Evolutionary conservation across 306 rosid genomes (phyloP), one percentile per base, ranked within the genome.

Genomic region (Quercus robur): DNA sequence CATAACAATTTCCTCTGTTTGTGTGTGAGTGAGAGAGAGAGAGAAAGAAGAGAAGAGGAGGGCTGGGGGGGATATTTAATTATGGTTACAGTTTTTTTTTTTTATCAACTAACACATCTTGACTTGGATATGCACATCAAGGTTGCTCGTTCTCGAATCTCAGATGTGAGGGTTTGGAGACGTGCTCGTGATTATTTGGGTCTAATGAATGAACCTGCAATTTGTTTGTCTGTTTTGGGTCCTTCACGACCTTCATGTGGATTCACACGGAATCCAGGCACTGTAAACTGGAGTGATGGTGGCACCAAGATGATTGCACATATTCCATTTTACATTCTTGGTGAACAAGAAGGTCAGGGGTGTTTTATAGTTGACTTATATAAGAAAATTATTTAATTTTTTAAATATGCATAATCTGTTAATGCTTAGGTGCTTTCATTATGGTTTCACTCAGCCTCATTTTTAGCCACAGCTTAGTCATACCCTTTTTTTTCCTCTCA

Each of bases 171-270:
- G 82, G 99, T 95, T 76, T 93, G 93, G 94, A 89, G 87, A 75
- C 96, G 98, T 10, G 98, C 98, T 63, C 90, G 91, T 76, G 98
- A 95, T 86, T 95, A 87, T 86, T 75, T 95, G 81, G 99, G 97
- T 77, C 81, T 95, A 86, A 80, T 95, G 91, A 95, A 85, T 76
- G 98, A 95, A 68, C 95, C 98, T 61, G 94, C 94, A 78, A 85
- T 95, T 77, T 90, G 93, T 71, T 85, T 88, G 78, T 91, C 99
- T 84, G 90, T 95, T 58, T 87, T 95, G 84, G 99, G 97, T 38
- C 94, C 99, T 85, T 92, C 98, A 5, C 84, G 78, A 68, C 85
- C 97, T 79, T 73, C 90, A 25, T 81, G 78, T 59, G 92, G 88
- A 80, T 83, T 82, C 25, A 56, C 49, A 30, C 93, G 79, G 77